Percentiles rank a stretch among this genome's conserved stretches.
phyloP scores from a whole-genome alignment of 345 rosid species.

The Crucihimalaya himalaica region DNA sequence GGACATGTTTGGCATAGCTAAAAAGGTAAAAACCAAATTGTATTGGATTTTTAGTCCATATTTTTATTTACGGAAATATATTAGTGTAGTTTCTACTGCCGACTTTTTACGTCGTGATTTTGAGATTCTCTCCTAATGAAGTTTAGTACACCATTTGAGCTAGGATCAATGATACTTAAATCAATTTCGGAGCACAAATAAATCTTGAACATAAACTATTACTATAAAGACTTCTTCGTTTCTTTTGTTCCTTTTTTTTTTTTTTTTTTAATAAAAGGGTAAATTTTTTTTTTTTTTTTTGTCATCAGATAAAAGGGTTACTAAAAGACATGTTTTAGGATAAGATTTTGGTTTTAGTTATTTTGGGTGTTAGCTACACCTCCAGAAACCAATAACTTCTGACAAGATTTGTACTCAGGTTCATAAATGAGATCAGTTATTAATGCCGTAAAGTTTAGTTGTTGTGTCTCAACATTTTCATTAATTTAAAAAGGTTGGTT shows the following conservation, averaged over 20 bases:
- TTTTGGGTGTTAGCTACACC: conserved; percentile 4
- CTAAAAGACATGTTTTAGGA: neutral
- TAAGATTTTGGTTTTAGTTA: conserved; percentile 6
- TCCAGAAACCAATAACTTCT: conserved; percentile 5
- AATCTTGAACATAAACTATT: neutral
- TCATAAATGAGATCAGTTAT: conserved; percentile 19
- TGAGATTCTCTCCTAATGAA: neutral
- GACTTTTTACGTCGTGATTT: neutral
- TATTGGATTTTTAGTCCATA: neutral
- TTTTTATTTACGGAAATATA: neutral
- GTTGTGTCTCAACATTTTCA: conserved; percentile 22
- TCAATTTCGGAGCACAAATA: neutral
- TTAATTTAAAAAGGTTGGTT: conserved; percentile 17
- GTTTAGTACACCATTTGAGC: neutral
- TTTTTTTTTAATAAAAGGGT: no score
- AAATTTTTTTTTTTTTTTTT: neutral
- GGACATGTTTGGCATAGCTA: neutral
- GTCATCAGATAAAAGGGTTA: neutral
- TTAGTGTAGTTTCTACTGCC: neutral
- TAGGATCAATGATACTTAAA: neutral
- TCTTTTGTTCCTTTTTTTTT: neutral
- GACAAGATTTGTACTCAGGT: neutral
- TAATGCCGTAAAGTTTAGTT: conserved; percentile 24
- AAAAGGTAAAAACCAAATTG: neutral
- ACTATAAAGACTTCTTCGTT: no score